Percentiles rank a stretch among this genome's conserved stretches.
These are phyloP conservation scores for Pharnaceum exiguum DNA, from an alignment of 148 eudicot genomes.

Conservation along the genomic window DNA sequence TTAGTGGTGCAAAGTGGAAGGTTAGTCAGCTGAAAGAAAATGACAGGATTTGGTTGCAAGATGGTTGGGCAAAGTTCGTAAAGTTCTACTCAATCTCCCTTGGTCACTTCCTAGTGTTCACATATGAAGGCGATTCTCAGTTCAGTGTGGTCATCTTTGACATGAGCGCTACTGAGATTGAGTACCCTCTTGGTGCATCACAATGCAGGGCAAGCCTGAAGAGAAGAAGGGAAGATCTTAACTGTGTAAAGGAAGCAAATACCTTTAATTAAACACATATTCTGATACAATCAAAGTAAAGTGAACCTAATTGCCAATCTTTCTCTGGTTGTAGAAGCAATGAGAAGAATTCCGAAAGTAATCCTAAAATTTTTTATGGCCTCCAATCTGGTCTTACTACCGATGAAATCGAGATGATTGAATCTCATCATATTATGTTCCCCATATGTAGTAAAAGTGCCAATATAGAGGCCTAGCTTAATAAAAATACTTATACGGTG, in stretches of 20 bases:
- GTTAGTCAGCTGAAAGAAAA: constrained; percentile 14
- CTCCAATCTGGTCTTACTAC: neutral
- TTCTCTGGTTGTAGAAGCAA: neutral
- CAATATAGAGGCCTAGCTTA: no score
- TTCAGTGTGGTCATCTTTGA: constrained; percentile 22
- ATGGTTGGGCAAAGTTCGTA: constrained; percentile 34
- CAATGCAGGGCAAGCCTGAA: neutral
- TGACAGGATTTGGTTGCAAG: constrained; percentile 17
- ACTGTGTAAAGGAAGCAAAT: constrained; percentile 6
- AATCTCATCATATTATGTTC: neutral
- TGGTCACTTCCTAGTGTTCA: constrained; percentile 18
- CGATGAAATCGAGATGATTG: neutral
- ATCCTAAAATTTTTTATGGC: neutral
- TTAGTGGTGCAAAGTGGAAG: constrained; percentile 13
- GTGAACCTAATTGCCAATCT: neutral
- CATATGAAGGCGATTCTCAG: constrained; percentile 17
- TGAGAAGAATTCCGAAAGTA: neutral
- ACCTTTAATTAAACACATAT: no score
- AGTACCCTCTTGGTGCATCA: constrained; percentile 13
- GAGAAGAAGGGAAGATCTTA: neutral
- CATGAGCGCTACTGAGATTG: constrained; percentile 22
- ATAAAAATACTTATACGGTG: no score
- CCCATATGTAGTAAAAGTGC: no score
- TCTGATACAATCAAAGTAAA: neutral
- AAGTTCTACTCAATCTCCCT: constrained; percentile 17